These are phyloP conservation scores for Serendipita sp. DNA, from an alignment of 768 basidiomycete species.

Conservation along the genomic window DNA sequence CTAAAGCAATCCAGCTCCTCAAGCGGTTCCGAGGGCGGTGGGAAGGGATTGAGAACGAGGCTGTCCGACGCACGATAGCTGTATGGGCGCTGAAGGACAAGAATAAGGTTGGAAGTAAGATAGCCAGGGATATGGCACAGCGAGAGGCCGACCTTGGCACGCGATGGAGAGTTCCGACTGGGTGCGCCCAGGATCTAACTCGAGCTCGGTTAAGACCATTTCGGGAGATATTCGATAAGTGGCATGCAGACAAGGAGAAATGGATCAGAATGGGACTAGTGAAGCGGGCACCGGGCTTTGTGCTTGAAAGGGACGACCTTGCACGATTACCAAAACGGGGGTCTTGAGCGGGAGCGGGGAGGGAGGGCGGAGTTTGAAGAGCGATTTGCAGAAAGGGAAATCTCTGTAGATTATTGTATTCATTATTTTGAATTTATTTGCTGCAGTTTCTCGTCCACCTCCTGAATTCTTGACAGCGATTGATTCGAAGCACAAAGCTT, in stretches of 20 bases:
- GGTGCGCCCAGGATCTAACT: background rate
- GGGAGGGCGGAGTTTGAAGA: background rate
- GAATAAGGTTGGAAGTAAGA: background rate
- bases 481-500: background rate
- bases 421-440: background rate
- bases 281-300: background rate
- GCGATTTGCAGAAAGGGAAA: background rate
- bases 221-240: background rate
- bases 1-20: background rate
- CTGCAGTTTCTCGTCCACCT: too few relatives aligned
- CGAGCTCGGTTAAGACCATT: background rate
- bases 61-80: background rate
- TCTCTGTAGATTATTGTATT: background rate
- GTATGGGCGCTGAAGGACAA: background rate
- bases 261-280: constrained; percentile 1
- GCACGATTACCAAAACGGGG: background rate
- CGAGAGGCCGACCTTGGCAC: background rate
- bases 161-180: background rate
- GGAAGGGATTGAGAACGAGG: background rate
- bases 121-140: background rate
- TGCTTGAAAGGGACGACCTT: background rate
- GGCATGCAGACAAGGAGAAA: background rate
- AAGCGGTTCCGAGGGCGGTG: background rate
- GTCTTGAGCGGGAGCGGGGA: background rate
- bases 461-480: background rate